A percentile compares a stretch with the other conserved stretches of the same genome.
Conservation (phyloP, 179 eudicot species). For the Spergularia azorica region DNA sequence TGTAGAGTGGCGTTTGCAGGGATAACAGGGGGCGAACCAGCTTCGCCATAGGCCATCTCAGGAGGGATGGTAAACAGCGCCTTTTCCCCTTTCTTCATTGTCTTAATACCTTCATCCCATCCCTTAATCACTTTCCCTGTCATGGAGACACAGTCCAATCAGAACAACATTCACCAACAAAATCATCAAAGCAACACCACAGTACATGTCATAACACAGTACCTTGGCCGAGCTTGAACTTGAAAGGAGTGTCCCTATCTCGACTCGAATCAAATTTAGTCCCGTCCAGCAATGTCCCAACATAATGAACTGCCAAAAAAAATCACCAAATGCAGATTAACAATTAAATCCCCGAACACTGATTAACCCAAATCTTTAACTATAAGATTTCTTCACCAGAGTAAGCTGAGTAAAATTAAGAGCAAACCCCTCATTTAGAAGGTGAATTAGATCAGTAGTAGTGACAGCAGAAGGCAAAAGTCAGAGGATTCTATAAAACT, state of each 20-base stretch:
- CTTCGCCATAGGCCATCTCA: conserved; percentile 75
- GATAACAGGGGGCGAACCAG: conserved; percentile 83
- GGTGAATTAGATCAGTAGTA: no score
- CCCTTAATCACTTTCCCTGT: conserved; percentile 76
- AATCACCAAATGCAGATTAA: neutral
- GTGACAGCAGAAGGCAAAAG: no score
- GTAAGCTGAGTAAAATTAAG: no score
- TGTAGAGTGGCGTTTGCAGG: conserved; percentile 84
- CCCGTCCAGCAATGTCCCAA: conserved; percentile 41
- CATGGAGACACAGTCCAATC: neutral
- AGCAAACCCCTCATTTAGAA: no score
- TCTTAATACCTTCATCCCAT: conserved; percentile 76
- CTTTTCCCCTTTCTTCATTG: conserved; percentile 81
- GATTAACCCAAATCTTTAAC: neutral
- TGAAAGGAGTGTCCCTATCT: conserved; percentile 36
- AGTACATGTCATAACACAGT: neutral
- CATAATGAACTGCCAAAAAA: conserved; percentile 35
- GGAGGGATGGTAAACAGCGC: conserved; percentile 93
- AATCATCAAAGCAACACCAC: no score
- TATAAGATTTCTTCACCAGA: no score
- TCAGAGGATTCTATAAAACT: no score
- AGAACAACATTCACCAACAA: neutral
- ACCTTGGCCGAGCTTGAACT: conserved; percentile 42
- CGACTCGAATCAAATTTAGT: conserved; percentile 44
- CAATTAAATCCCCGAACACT: neutral